These are phyloP conservation scores for Sodiomyces alkalinus DNA, from an alignment of 2,329 filamentous ascomycete species.

Conservation along the genomic window DNA sequence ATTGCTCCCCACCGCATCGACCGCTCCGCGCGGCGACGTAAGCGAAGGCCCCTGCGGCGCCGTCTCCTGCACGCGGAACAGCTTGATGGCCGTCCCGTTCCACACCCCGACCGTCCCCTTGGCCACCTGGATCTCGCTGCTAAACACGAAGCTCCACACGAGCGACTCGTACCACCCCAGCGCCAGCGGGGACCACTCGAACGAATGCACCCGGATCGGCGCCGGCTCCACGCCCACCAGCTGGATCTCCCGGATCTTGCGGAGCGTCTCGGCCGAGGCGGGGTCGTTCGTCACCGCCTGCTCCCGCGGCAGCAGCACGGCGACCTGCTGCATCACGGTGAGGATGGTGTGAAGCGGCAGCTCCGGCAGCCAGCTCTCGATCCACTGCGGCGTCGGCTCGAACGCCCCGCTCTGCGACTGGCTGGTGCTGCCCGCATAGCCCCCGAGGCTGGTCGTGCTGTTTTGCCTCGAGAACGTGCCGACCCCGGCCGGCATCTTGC, in stretches of 20 bases:
- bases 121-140: conserved; percentile 73
- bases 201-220: conserved; percentile 66
- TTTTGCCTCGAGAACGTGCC: conserved; percentile 81
- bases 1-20: conserved; percentile 84
- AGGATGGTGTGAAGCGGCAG: conserved; percentile 78
- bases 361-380: conserved; percentile 87
- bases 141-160: conserved; percentile 86
- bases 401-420: conserved; percentile 48
- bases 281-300: conserved; percentile 27
- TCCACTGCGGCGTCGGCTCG: conserved; percentile 69
- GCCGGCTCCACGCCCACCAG: conserved; percentile 62
- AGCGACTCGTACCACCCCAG: conserved; percentile 94
- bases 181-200: conserved; percentile 83
- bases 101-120: conserved; percentile 85
- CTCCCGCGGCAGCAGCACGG: conserved; percentile 39
- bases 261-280: conserved; percentile 29
- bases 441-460: conserved; percentile 66
- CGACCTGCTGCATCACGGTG: conserved; percentile 55
- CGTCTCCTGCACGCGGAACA: conserved; percentile 83
- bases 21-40: conserved; percentile 73
- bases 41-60: conserved; percentile 67
- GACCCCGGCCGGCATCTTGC: conserved; percentile 80
- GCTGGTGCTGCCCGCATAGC: conserved; percentile 39
- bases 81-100: conserved; percentile 76
- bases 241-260: conserved; percentile 42